Conservation (phyloP, 1,139 yeast genomes). For the Yamadazyma spencermartinsiae region DNA sequence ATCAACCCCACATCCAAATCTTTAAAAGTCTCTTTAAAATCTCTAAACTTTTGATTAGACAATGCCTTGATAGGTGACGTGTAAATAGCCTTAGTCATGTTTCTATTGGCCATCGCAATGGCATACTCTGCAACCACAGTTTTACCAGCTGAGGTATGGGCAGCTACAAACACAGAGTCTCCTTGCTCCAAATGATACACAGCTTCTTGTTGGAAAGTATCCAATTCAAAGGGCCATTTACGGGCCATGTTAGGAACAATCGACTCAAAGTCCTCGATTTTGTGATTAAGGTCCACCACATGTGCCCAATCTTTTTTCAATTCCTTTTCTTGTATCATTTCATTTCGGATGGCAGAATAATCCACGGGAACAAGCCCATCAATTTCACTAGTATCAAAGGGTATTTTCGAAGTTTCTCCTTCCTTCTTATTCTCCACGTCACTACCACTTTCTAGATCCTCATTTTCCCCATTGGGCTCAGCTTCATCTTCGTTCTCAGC, state of each 20-base stretch:
- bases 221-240: constrained; percentile 89
- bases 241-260: constrained; percentile 92
- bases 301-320: constrained; percentile 86
- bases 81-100: constrained; percentile 88
- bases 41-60: constrained; percentile 93
- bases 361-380: constrained; percentile 80
- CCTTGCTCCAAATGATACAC: constrained; percentile 95
- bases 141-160: constrained; percentile 94
- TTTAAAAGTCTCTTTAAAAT: constrained; percentile 77
- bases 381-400: constrained; percentile 49
- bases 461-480: constrained; percentile 18
- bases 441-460: background rate
- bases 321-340: constrained; percentile 29
- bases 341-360: constrained; percentile 26
- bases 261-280: constrained; percentile 78
- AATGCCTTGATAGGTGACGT: constrained; percentile 93
- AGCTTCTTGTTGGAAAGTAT: constrained; percentile 95
- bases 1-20: constrained; percentile 88
- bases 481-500: constrained; percentile 7
- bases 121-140: constrained; percentile 95
- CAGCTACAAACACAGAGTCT: constrained; percentile 97
- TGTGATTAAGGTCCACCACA: constrained; percentile 83
- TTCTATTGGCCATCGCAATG: constrained; percentile 86
- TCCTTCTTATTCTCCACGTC: constrained; percentile 6
- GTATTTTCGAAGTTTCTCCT: constrained; percentile 12